phyloP scores from a whole-genome alignment of 2,329 filamentous ascomycete species.

The Massarina eburnea region DNA sequence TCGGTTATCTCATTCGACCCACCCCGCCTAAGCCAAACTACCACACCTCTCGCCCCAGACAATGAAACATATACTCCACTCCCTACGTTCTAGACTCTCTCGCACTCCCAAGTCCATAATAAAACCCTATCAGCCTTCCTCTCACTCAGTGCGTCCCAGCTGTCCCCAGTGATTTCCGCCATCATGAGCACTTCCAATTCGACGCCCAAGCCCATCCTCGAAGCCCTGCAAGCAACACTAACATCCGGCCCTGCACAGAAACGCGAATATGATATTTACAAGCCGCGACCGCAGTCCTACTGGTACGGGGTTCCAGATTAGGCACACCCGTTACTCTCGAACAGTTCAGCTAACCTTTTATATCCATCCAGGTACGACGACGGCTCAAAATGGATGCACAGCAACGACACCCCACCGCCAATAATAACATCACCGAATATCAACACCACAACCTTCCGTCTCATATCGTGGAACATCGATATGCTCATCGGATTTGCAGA shows the following conservation, averaged over 20 bases:
- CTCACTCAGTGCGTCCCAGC: neutral
- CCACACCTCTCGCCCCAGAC: too few relatives aligned
- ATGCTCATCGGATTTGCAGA: slow-evolving; percentile 43
- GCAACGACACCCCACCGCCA: neutral
- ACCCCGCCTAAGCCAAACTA: too few relatives aligned
- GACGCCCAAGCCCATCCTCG: slow-evolving; percentile 12
- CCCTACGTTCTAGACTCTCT: too few relatives aligned
- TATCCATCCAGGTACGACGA: too few relatives aligned
- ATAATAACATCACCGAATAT: neutral
- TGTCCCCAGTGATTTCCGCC: neutral
- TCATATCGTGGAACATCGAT: slow-evolving; percentile 56
- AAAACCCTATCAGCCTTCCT: neutral
- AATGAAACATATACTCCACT: too few relatives aligned
- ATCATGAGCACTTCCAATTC: slow-evolving; percentile 10
- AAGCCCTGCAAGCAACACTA: slow-evolving; percentile 14
- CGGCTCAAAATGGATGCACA: neutral
- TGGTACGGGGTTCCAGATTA: too few relatives aligned
- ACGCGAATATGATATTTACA: slow-evolving; percentile 15
- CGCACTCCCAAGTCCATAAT: too few relatives aligned
- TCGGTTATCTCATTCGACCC: neutral
- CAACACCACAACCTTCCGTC: slow-evolving; percentile 16
- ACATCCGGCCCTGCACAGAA: slow-evolving; percentile 16
- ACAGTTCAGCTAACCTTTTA: slow-evolving; percentile 1
- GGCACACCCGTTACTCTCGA: slow-evolving; percentile 3
- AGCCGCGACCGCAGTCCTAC: slow-evolving; percentile 16